Base-by-base conservation (phyloP, 2,329 filamentous ascomycete species). In the Xylariaceae sp. region DNA sequence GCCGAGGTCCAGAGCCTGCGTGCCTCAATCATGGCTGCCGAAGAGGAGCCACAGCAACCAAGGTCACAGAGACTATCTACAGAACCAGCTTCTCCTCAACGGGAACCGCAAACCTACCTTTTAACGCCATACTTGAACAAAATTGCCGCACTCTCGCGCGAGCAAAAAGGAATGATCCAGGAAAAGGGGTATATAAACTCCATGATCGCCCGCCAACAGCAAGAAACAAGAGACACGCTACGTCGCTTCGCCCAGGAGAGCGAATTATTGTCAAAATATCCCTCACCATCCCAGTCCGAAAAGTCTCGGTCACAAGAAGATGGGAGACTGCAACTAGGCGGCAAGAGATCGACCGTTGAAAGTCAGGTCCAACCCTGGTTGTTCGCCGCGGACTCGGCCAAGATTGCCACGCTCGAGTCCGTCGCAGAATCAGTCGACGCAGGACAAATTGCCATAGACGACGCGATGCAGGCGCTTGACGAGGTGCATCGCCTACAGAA, bases 221-320 rank as follows among this genome's bases (percentile, higher is more conserved):
- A 75, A 48, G 74, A 79, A 10, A 69, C 70, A 12, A 66, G 67
- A 42, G 73, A 77, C 58, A 59, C 66, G 2, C 64, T 85, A 6
- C 71, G 73, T 39, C 77, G 74, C 45, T 66, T 85, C 3, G 71
- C 74, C 10, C 76, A 84, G 39, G 80, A 84, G 57, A 85, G 81
- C 55, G 79, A 82, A 51, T 65, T 85, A 14, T 69, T 85, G 11
- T 74, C 74, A 2, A 64, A 68, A 7, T 71, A 81, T 50, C 72
- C 77, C 1, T 35, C 47, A 6, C 42, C 46, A 22, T 43, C 36
- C 22, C n/a, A n/a, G n/a, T 22, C 47, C 5, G 42, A 39, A 33
- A 47, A 40, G 11, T 22, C 36, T 4, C 39, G 44, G 14, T 20
- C 42, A 3, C 22, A 66, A 64, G 46, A 48, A 33, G 55, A 62